These are phyloP conservation scores for Trichoderma atroviride DNA, from an alignment of 2,329 filamentous ascomycete genomes.

Conservation along the genomic window DNA sequence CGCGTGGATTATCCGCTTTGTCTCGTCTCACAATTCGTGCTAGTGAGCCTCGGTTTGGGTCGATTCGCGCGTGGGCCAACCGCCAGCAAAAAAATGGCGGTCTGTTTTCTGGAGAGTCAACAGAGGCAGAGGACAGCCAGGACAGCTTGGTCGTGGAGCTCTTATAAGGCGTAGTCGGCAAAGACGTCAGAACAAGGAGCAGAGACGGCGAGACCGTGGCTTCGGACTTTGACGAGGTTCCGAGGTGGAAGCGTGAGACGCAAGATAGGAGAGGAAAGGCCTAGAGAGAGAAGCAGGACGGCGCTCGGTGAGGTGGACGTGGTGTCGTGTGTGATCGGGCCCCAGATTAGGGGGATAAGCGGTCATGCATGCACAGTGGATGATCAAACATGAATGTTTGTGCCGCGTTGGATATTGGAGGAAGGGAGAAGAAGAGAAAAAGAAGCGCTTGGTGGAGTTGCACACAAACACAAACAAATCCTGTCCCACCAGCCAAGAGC, in stretches of 20 bases:
- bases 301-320: neutral
- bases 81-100: neutral
- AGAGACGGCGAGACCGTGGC: conserved; percentile 5
- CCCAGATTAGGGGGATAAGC: neutral
- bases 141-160: neutral
- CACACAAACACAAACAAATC: neutral
- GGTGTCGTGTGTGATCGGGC: neutral
- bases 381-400: neutral
- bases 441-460: neutral
- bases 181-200: neutral
- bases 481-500: neutral
- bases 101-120: neutral
- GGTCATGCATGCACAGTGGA: neutral
- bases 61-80: conserved; percentile 1
- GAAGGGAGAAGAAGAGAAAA: neutral
- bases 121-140: neutral
- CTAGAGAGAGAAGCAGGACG: neutral
- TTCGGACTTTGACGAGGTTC: neutral
- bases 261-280: neutral
- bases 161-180: neutral
- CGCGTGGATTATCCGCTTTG: conserved; percentile 21
- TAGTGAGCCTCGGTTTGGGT: conserved; percentile 14
- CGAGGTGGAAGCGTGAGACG: neutral
- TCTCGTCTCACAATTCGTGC: conserved; percentile 10
- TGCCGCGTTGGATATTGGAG: neutral